These are phyloP conservation scores for Aspergillus terreus DNA, from an alignment of 2,329 filamentous ascomycete genomes.

Conservation along the genomic window DNA sequence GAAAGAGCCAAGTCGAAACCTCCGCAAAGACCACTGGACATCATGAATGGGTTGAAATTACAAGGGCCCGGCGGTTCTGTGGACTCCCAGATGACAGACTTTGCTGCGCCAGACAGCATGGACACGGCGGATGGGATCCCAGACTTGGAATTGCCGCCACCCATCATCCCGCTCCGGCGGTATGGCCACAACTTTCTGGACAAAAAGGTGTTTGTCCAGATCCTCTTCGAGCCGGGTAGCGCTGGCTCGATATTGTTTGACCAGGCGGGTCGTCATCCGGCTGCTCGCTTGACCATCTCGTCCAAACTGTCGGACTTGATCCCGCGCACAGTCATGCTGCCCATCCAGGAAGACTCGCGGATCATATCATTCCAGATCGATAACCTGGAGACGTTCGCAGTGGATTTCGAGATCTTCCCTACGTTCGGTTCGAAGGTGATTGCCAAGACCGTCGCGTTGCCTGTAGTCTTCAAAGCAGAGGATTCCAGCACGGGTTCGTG, in stretches of 20 bases:
- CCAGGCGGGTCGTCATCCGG: constrained; percentile 93
- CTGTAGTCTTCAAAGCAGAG: constrained; percentile 75
- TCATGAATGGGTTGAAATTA: constrained; percentile 32
- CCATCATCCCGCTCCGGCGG: constrained; percentile 88
- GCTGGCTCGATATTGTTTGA: constrained; percentile 84
- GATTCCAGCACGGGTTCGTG: constrained; percentile 74
- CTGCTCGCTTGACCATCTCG: constrained; percentile 89
- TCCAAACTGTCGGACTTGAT: constrained; percentile 95
- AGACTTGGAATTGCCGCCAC: constrained; percentile 84
- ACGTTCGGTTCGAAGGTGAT: constrained; percentile 98
- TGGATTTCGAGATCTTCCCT: constrained; percentile 97
- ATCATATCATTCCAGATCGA: constrained; percentile 95
- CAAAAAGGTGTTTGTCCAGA: constrained; percentile 92
- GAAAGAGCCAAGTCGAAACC: constrained; percentile 22
- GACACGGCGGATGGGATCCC: constrained; percentile 82
- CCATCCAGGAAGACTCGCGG: constrained; percentile 92
- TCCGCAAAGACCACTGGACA: constrained; percentile 29
- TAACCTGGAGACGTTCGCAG: constrained; percentile 83
- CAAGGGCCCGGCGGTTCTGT: constrained; percentile 22
- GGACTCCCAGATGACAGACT: constrained; percentile 27
- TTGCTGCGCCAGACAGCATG: constrained; percentile 57
- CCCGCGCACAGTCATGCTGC: constrained; percentile 90
- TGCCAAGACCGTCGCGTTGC: constrained; percentile 87
- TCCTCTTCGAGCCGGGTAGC: constrained; percentile 72
- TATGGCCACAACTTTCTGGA: constrained; percentile 99